These are phyloP conservation scores for Pythium aphanidermatum DNA, from an alignment of 352 stramenopile species.

Conservation along the genomic window DNA sequence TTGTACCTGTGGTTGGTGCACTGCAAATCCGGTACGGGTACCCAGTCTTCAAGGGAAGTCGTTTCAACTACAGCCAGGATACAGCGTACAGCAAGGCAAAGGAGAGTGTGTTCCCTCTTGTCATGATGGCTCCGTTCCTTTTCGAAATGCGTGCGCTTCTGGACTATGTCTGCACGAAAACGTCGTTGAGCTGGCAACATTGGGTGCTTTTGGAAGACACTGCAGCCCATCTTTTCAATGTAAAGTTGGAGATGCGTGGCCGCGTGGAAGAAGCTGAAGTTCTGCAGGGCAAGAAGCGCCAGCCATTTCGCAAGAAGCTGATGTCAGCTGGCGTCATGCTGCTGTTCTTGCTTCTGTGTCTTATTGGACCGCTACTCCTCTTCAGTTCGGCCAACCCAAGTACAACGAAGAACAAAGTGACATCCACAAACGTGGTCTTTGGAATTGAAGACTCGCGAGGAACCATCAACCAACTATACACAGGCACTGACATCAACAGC, in stretches of 20 bases:
- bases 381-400: constrained; percentile 87
- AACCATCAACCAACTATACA: constrained; percentile 72
- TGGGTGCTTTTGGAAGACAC: constrained; percentile 84
- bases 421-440: constrained; percentile 51
- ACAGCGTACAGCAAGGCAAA: constrained; percentile 40
- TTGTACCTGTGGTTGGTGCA: constrained; percentile 62
- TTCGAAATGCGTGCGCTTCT: constrained; percentile 85
- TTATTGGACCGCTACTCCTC: constrained; percentile 68
- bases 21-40: constrained; percentile 86
- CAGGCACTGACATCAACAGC: constrained; percentile 68
- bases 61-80: constrained; percentile 64
- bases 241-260: constrained; percentile 77
- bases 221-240: constrained; percentile 64
- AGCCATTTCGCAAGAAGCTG: constrained; percentile 63
- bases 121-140: constrained; percentile 79
- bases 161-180: constrained; percentile 85
- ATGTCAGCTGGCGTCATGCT: constrained; percentile 71
- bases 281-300: constrained; percentile 73
- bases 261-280: constrained; percentile 59
- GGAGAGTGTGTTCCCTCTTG: constrained; percentile 64
- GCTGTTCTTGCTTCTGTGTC: constrained; percentile 66
- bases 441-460: constrained; percentile 69
- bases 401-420: constrained; percentile 66
- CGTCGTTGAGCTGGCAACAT: constrained; percentile 70
- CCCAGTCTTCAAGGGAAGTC: constrained; percentile 71